A percentile compares a stretch with the other conserved stretches of the same genome.
These are phyloP conservation scores for Oidium heveae DNA, from an alignment of 2,329 filamentous ascomycete genomes.

Conservation along the genomic window DNA sequence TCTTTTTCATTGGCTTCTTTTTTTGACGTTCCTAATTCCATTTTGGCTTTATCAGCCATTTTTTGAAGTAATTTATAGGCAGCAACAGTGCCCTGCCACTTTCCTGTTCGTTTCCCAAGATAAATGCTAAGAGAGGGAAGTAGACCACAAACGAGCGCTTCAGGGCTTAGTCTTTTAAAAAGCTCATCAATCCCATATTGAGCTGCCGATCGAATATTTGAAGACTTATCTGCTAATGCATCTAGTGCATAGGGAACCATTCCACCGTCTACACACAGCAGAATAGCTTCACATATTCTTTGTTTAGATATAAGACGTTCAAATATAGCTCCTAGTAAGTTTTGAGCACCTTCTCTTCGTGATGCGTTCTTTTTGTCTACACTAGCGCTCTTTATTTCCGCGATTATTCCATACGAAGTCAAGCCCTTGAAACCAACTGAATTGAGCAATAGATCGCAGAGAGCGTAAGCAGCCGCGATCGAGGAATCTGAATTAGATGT, in stretches of 20 bases:
- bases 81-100: constrained; percentile 91
- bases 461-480: constrained; percentile 36
- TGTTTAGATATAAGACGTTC: constrained; percentile 65
- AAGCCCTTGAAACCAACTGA: constrained; percentile 39
- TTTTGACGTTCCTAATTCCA: constrained; percentile 49
- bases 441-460: constrained; percentile 37
- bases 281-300: constrained; percentile 52
- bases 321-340: constrained; percentile 77
- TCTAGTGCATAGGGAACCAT: constrained; percentile 55
- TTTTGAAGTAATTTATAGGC: constrained; percentile 65
- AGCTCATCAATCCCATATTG: constrained; percentile 85
- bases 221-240: constrained; percentile 67
- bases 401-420: constrained; percentile 32
- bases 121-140: constrained; percentile 54
- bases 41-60: constrained; percentile 87
- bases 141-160: constrained; percentile 61
- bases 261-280: constrained; percentile 58
- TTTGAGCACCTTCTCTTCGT: constrained; percentile 75
- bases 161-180: constrained; percentile 53
- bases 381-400: constrained; percentile 50
- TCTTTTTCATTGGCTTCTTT: constrained; percentile 78
- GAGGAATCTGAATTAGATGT: constrained; percentile 26
- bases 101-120: constrained; percentile 60
- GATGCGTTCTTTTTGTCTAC: constrained; percentile 80
- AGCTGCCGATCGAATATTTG: constrained; percentile 70